Percentiles rank a stretch among this genome's conserved stretches.
Evolutionary conservation across 1,284 basidiomycete genomes (phyloP).

Genomic region (Ustilago tritici): DNA sequence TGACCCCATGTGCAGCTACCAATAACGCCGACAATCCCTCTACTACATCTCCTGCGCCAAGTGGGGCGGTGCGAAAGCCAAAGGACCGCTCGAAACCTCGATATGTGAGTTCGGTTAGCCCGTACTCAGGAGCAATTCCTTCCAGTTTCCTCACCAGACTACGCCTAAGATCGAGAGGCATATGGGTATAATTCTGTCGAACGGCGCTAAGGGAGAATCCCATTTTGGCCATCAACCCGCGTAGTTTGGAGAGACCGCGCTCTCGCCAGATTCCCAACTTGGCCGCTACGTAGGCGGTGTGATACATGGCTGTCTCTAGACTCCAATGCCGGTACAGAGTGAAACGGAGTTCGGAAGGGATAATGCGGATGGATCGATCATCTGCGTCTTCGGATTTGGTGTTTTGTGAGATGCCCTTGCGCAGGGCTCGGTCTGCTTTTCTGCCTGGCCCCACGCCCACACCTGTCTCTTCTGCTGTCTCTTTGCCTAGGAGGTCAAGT

Average conservation of each 20-base stretch:
- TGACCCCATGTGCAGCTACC: slow-evolving; percentile 88
- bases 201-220: slow-evolving; percentile 94
- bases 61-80: slow-evolving; percentile 85
- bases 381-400: slow-evolving; percentile 56
- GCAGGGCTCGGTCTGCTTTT: slow-evolving; percentile 11
- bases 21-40: slow-evolving; percentile 89
- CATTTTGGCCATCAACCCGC: slow-evolving; percentile 97
- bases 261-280: slow-evolving; percentile 98
- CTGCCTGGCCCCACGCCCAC: neutral
- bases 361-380: slow-evolving; percentile 60
- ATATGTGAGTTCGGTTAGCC: slow-evolving; percentile 92
- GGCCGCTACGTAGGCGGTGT: slow-evolving; percentile 93
- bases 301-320: slow-evolving; percentile 96
- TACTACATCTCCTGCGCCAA: slow-evolving; percentile 92
- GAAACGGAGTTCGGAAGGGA: slow-evolving; percentile 74
- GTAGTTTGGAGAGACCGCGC: slow-evolving; percentile 85
- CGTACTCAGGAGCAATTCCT: slow-evolving; percentile 93
- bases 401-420: slow-evolving; percentile 21
- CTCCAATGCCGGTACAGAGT: slow-evolving; percentile 98
- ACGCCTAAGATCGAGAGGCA: slow-evolving; percentile 93
- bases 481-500: slow-evolving; percentile 21
- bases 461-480: neutral
- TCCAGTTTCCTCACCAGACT: slow-evolving; percentile 85
- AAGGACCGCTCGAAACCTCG: slow-evolving; percentile 91
- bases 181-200: slow-evolving; percentile 91